phyloP scores from a whole-genome alignment of 352 stramenopile genomes.

The Thalassiosira exigua region DNA sequence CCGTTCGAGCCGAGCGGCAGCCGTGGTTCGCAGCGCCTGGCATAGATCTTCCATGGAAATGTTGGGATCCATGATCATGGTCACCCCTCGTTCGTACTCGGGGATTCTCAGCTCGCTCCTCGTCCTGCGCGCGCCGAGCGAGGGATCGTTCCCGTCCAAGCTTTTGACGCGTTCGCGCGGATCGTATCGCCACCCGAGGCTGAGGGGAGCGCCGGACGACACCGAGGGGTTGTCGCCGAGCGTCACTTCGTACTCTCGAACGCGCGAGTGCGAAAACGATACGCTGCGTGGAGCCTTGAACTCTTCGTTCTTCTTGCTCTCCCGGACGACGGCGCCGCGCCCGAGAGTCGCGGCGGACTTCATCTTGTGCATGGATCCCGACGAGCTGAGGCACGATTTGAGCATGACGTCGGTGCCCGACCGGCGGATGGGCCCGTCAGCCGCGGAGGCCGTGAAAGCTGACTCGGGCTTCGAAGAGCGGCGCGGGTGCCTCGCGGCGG shows the following conservation, averaged over 20 bases:
- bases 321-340: not conserved
- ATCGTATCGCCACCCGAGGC: constrained; percentile 75
- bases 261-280: constrained; percentile 60
- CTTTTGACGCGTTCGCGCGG: constrained; percentile 40
- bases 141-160: not conserved
- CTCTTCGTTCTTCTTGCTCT: constrained; percentile 20
- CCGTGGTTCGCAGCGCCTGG: too few species aligned
- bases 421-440: not conserved
- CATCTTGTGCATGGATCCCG: not conserved
- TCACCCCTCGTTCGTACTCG: too few species aligned
- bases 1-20: too few species aligned
- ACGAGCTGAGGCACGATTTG: constrained; percentile 25
- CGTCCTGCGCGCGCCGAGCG: too few species aligned
- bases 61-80: too few species aligned
- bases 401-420: constrained; percentile 5
- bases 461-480: not conserved
- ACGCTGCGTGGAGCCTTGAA: constrained; percentile 48
- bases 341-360: not conserved
- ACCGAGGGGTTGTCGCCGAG: constrained; percentile 77
- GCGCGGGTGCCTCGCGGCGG: not conserved
- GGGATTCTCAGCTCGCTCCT: too few species aligned
- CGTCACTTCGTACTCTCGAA: constrained; percentile 72
- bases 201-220: constrained; percentile 65
- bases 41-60: too few species aligned
- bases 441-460: constrained; percentile 37